Evolutionary conservation across 192 early-diverging fungal species (phyloP), one percentile per base, ranked within the genome.

Genomic region (Linnemannia zychae): DNA sequence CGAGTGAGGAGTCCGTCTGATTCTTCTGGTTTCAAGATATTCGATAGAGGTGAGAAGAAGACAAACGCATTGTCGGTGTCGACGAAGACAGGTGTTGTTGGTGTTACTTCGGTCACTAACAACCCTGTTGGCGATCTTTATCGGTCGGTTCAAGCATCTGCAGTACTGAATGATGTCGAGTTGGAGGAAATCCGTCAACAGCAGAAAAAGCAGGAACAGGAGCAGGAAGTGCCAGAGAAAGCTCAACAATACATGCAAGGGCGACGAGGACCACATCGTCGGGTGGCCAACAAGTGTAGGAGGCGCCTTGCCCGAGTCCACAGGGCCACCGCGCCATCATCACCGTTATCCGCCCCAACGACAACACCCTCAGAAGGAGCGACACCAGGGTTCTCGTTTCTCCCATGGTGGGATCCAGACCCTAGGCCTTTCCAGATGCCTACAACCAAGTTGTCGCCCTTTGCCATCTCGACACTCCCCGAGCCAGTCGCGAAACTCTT

Each of bases 341-440:
- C 28, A n/a, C 13, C 57, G 15, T 15, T 12, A 24, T 63, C 57
- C 1, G 28, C 13, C 57, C 28, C 40, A 44, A 9, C 28, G 28
- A 22, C 20, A 52, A 5, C 50, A 18, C 20, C 52, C 24, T 57
- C 57, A 31, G 28, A n/a, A 63, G 3, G 24, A 33, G 11, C 24
- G 13, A 4, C 57, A 63, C 28, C 6, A 15, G 7, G 18, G 40
- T 40, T 46, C 1, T 33, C 22, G 48, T 33, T 60, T 46, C 37
- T 79, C 7, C 83, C 83, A 36, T 85, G 83, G 83, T 85, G 83
- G 83, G 83, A 85, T 31, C 83, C 83, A 4, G 50, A 79, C 44
- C 83, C 83, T 11, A 67, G 73, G 20, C 83, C 83, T 3, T 79
- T 85, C 74, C 72, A 67, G 31, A 76, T 85, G 69, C 83, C 83